These are phyloP conservation scores for Boletus huronensis DNA, from an alignment of 768 basidiomycete species.

Conservation along the genomic window DNA sequence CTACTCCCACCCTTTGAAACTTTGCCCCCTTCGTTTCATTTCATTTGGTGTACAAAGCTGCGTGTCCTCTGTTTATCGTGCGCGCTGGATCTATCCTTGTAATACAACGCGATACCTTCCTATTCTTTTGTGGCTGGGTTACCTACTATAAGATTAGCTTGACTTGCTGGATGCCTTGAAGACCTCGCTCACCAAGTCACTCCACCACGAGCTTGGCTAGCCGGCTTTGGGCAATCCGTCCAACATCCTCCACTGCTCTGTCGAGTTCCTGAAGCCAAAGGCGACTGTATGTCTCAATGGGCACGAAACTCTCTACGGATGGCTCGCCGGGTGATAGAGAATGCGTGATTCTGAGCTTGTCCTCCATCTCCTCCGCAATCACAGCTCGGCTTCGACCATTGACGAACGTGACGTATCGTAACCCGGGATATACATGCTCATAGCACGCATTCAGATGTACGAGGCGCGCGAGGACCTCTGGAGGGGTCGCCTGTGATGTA, in stretches of 20 bases:
- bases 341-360: constrained; percentile 49
- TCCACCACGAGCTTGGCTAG: constrained; percentile 34
- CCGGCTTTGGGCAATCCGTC: constrained; percentile 72
- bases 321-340: constrained; percentile 41
- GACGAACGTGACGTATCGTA: constrained; percentile 91
- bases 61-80: constrained; percentile 3
- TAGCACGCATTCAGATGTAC: constrained; percentile 75
- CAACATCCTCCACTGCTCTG: constrained; percentile 72
- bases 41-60: constrained; percentile 9
- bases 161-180: not conserved
- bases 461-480: constrained; percentile 71
- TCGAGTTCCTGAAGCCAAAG: constrained; percentile 66
- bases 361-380: constrained; percentile 81
- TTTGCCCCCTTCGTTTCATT: not conserved
- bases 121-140: not conserved
- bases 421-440: constrained; percentile 64
- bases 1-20: not conserved
- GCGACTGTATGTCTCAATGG: constrained; percentile 37
- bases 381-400: constrained; percentile 71
- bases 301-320: constrained; percentile 35
- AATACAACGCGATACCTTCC: constrained; percentile 8
- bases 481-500: constrained; percentile 51
- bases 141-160: not conserved
- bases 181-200: constrained; percentile 1
- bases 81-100: constrained; percentile 11